Base-by-base conservation (phyloP, 306 rosid genomes). In the Benincasa hispida region DNA sequence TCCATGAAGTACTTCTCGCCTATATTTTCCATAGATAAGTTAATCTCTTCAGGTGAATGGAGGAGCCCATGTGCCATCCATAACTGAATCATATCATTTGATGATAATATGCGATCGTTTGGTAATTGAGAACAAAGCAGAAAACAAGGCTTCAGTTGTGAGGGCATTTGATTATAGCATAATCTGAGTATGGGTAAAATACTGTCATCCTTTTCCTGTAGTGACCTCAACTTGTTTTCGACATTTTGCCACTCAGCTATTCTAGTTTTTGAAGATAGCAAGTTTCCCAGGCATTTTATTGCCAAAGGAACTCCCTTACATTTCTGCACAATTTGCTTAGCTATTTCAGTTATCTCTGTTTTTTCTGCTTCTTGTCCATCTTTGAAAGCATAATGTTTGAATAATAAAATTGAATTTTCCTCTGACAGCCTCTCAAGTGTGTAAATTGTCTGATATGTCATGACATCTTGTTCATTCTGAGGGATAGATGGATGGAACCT, bases 81-180 rank as follows among this genome's bases (percentile, higher is more conserved):
- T 17, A 27, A 32, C 28, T 73, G 61, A 73, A 73, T 73, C 62
- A 25, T 2, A 19, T 48, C 60, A n/a, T 48, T 50, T 39, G 61
- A 30, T 30, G 59, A 28, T 9, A 73, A 10, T 7, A 48, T n/a
- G 45, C 17, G 19, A 24, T 51, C 45, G 25, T 73, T 8, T 17
- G 62, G 62, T 48, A 73, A 73, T 28, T 17, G 77, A 48, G 77
- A 51, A 28, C 41, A 73, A 14, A 8, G 11, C 54, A 73, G 77
- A 21, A 75, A 75, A 22, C 78, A 75, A 10, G 3, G 68, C 53
- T 75, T 75, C 78, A 75, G 53, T 66, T 32, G 10, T 13, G 66
- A 75, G 17, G 78, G 78, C 78, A 75, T 75, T 56, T 56, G 66
- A 75, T 75, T 21, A 39, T 75, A 75, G 35, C 78, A 51, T n/a